phyloP scores from a whole-genome alignment of 2,329 filamentous ascomycete genomes.

The Ophiosphaerella korrae region DNA sequence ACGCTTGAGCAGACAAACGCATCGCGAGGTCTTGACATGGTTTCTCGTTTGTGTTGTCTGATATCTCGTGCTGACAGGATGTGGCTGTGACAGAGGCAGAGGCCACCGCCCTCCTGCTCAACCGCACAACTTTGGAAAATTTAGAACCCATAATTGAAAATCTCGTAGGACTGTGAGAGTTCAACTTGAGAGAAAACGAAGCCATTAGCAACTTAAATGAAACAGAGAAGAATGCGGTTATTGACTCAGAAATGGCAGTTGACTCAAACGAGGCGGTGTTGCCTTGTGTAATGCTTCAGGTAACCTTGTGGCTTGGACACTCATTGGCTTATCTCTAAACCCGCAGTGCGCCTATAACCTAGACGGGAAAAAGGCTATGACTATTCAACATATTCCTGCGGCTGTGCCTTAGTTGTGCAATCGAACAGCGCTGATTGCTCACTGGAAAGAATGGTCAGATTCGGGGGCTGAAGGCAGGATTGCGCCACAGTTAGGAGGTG shows the following conservation, averaged over 20 bases:
- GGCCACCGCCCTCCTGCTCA: constrained; percentile 23
- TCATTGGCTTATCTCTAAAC: constrained; percentile 21
- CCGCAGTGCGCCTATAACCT: constrained; percentile 3
- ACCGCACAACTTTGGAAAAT: constrained; percentile 27
- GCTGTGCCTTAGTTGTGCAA: background rate
- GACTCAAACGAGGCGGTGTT: constrained; percentile 33
- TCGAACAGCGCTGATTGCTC: constrained; percentile 3
- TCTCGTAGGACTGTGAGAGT: background rate
- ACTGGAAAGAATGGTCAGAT: background rate
- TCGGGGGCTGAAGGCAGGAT: background rate
- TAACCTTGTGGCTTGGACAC: constrained; percentile 22
- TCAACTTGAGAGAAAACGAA: background rate
- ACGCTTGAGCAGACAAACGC: background rate
- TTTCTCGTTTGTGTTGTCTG: constrained; percentile 11
- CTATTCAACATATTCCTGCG: background rate
- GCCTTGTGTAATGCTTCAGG: constrained; percentile 26
- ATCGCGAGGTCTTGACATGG: constrained; percentile 13
- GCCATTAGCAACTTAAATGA: constrained; percentile 7
- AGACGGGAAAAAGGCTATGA: background rate
- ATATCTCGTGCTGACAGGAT: constrained; percentile 9
- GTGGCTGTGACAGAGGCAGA: constrained; percentile 19
- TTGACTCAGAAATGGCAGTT: constrained; percentile 26
- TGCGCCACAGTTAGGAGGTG: background rate
- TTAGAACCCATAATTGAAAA: constrained; percentile 33
- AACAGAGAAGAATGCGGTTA: background rate